Conservation (phyloP, 345 rosid species). For the Populus tremula region DNA sequence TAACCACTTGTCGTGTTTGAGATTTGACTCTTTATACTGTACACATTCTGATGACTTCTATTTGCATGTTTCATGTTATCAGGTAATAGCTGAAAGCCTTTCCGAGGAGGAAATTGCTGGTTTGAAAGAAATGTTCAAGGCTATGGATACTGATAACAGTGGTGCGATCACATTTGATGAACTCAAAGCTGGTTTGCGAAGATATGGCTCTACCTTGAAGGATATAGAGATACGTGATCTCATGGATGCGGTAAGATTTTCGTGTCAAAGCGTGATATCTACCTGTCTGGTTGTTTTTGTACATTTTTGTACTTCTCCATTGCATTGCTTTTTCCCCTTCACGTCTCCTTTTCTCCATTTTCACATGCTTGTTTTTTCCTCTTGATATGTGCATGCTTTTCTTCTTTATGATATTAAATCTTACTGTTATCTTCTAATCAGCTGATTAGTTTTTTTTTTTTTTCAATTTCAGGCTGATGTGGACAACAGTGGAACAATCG, state of each 20-base stretch:
- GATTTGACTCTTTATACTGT: not conserved
- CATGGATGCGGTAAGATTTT: constrained; percentile 84
- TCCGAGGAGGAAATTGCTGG: constrained; percentile 99
- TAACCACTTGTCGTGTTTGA: not conserved
- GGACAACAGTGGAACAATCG: constrained; percentile 95
- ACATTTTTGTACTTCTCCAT: not conserved
- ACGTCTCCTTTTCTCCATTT: not conserved
- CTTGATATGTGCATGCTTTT: not conserved
- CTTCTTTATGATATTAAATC: not conserved
- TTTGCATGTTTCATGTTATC: constrained; percentile 25
- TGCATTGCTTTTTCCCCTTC: not conserved
- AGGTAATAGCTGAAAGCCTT: constrained; percentile 98
- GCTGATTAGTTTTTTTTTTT: not conserved
- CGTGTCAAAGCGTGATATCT: not conserved
- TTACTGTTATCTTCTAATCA: constrained; percentile 10
- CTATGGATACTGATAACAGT: constrained; percentile 95
- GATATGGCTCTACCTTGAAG: constrained; percentile 94
- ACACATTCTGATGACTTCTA: not conserved
- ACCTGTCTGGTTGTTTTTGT: not conserved
- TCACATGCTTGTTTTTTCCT: not conserved
- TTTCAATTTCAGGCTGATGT: constrained; percentile 75
- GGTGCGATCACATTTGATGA: constrained; percentile 98
- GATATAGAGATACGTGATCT: constrained; percentile 95
- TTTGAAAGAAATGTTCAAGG: constrained; percentile 79
- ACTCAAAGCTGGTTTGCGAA: constrained; percentile 89